phyloP scores from a whole-genome alignment of 805 yeast species.

The Priceomyces castillae region DNA sequence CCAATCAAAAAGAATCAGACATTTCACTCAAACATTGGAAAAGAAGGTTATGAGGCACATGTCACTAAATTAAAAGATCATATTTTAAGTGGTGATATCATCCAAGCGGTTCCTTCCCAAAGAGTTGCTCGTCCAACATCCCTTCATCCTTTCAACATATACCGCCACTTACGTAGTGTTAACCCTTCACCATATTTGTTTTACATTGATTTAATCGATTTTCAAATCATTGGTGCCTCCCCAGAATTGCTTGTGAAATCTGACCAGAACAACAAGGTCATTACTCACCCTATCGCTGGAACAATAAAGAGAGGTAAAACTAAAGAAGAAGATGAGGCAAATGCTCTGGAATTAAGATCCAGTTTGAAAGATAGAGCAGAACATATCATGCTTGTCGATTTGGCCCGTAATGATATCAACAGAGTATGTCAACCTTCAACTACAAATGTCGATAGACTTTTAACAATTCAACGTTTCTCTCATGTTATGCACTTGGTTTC shows the following conservation, averaged over 20 bases:
- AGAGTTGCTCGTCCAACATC: conserved; percentile 94
- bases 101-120: conserved; percentile 98
- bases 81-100: conserved; percentile 86
- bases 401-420: conserved; percentile 95
- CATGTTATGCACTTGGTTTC: conserved; percentile 97
- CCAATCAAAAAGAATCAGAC: conserved; percentile 64
- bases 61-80: conserved; percentile 75
- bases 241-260: conserved; percentile 91
- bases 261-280: conserved; percentile 65
- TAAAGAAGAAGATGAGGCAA: conserved; percentile 81
- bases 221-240: conserved; percentile 95
- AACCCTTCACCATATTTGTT: conserved; percentile 98
- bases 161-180: conserved; percentile 90
- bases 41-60: conserved; percentile 86
- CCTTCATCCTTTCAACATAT: conserved; percentile 93
- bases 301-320: conserved; percentile 90
- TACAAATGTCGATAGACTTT: conserved; percentile 81
- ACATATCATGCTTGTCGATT: conserved; percentile 97
- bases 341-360: conserved; percentile 69
- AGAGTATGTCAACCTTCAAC: conserved; percentile 87
- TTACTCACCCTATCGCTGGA: conserved; percentile 98
- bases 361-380: conserved; percentile 94
- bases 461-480: conserved; percentile 88
- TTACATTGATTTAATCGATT: conserved; percentile 86
- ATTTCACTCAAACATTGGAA: conserved; percentile 87